Evolutionary conservation across 306 rosid species (phyloP), one percentile per base, ranked within the genome.

Genomic region (Fragaria iinumae): DNA sequence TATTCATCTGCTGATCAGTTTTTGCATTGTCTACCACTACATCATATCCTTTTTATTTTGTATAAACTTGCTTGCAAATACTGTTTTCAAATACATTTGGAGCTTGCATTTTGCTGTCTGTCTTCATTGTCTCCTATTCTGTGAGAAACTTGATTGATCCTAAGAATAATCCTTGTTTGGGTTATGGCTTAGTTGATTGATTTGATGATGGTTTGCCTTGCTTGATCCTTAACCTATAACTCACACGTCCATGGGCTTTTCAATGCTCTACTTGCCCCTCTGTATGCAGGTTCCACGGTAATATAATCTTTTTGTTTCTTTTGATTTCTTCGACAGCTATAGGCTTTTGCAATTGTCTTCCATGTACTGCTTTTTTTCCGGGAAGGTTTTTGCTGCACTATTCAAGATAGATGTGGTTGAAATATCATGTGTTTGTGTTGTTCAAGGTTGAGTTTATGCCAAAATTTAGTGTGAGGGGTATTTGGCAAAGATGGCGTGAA

Each of bases 401-500:
- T 62, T 14, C 3, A 55, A 64, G 59, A 52, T 57, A 13, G 13
- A 62, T 81, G 21, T 69, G 74, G 20, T 77, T 59, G 32, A 83
- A 77, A 78, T 79, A 48, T 69, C 39, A 41, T 83, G 63, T 76
- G 32, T 57, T 82, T 80, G 68, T 86, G 71, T 77, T 74, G 47
- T 75, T 88, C 84, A 85, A 94, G 98, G 98, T 95, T 81, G 97
- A 95, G 79, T 95, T 95, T 83, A 64, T 95, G 89, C 97, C 97
- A 69, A 95, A 92, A 87, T 92, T 95, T 85, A 95, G 97, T 67
- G 98, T 95, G 78, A 86, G 96, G 57, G 96, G 96, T 75, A 72
- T 95, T 71, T 95, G 98, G 98, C 93, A 92, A 77, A 88, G 96
- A 78, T 95, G 97, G 98, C 92, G 96, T 32, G 96, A 95, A 45